Conservation (phyloP, 2,329 filamentous ascomycete species). For the Fusarium cyanostomum region DNA sequence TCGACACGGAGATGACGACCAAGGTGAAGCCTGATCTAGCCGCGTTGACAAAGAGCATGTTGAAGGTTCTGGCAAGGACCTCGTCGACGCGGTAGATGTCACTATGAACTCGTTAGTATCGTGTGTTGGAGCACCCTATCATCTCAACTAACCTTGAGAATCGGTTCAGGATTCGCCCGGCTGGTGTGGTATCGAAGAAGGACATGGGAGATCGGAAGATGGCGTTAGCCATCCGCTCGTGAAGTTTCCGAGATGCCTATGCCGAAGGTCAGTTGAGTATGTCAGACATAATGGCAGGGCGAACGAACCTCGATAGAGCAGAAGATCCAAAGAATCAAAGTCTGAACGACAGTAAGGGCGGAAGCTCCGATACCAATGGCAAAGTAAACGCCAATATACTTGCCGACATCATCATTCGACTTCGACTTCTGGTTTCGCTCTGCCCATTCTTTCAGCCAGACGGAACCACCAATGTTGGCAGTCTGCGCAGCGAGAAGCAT, state of each 20-base stretch:
- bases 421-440: slow-evolving; percentile 76
- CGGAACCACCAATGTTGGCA: slow-evolving; percentile 81
- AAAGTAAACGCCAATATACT: slow-evolving; percentile 95
- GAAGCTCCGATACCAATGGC: slow-evolving; percentile 91
- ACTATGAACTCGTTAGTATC: slow-evolving; percentile 53
- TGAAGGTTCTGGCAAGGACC: slow-evolving; percentile 94
- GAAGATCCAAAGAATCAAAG: slow-evolving; percentile 97
- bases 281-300: too few species aligned
- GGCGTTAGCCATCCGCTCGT: slow-evolving; percentile 95
- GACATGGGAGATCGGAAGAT: slow-evolving; percentile 99
- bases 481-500: slow-evolving; percentile 84
- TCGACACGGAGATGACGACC: slow-evolving; percentile 81
- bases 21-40: slow-evolving; percentile 84
- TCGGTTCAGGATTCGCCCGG: slow-evolving; percentile 94
- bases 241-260: slow-evolving; percentile 90
- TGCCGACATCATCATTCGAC: slow-evolving; percentile 79
- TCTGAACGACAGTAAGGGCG: slow-evolving; percentile 87
- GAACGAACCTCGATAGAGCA: slow-evolving; percentile 89
- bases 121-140: not conserved
- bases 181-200: slow-evolving; percentile 97
- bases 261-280: slow-evolving; percentile 17
- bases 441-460: slow-evolving; percentile 96
- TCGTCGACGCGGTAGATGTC: slow-evolving; percentile 88
- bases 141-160: slow-evolving; percentile 79
- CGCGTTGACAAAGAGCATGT: slow-evolving; percentile 88